Percentiles rank a stretch among this genome's conserved stretches.
Evolutionary conservation across 2,329 filamentous ascomycete species (phyloP).

Genomic region (Talaromyces atroroseus): DNA sequence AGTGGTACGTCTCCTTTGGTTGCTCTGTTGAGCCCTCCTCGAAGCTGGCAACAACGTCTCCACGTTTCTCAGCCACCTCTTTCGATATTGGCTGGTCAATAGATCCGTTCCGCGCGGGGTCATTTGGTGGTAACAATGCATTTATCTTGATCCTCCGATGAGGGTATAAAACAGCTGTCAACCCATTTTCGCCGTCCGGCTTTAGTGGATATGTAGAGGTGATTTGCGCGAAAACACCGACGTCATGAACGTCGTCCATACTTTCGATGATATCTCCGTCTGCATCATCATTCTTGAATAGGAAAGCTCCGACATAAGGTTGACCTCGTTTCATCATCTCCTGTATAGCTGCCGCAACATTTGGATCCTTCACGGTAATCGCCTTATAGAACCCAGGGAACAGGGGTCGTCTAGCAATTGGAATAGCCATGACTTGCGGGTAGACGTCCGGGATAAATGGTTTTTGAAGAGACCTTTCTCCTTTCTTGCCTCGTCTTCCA

Average conservation of each 20-base stretch:
- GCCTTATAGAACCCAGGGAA: conserved; percentile 99
- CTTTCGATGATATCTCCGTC: conserved; percentile 92
- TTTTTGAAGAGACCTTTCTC: conserved; percentile 74
- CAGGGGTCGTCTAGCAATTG: conserved; percentile 84
- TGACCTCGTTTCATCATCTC: conserved; percentile 97
- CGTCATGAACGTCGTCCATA: conserved; percentile 85
- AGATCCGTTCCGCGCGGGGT: conserved; percentile 27
- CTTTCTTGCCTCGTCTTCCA: conserved; percentile 66
- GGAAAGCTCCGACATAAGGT: conserved; percentile 92
- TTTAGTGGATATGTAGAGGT: conserved; percentile 87
- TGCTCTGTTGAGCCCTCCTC: conserved; percentile 70
- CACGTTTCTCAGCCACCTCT: conserved; percentile 62
- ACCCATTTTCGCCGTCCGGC: conserved; percentile 60
- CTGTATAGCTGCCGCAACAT: conserved; percentile 84
- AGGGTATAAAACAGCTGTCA: conserved; percentile 93
- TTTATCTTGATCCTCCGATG: conserved; percentile 91
- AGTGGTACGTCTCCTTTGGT: conserved; percentile 45
- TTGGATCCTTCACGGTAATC: conserved; percentile 89
- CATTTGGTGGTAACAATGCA: conserved; percentile 65
- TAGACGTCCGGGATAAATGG: conserved; percentile 90
- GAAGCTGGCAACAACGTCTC: conserved; percentile 94
- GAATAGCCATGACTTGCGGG: conserved; percentile 94
- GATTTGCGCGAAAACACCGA: conserved; percentile 95
- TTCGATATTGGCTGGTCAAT: conserved; percentile 26
- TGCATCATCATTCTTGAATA: conserved; percentile 93